Percentiles rank a stretch among this genome's conserved stretches.
phyloP scores from a whole-genome alignment of 2,329 filamentous ascomycete genomes.

The Penicillium glabrum region DNA sequence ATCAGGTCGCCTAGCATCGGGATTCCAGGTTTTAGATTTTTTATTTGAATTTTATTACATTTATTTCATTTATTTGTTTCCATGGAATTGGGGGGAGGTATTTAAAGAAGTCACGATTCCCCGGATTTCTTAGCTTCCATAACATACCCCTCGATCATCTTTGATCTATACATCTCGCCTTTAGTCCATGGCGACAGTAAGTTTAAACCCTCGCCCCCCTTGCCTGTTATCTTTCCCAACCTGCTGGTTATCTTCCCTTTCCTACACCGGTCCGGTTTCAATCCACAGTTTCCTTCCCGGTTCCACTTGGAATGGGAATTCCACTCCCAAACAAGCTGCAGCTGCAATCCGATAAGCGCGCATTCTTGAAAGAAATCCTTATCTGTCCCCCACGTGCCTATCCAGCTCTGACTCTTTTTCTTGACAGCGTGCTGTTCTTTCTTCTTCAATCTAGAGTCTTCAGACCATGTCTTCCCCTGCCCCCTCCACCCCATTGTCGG shows the following conservation, averaged over 20 bases:
- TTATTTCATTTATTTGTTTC: neutral
- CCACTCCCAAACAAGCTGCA: neutral
- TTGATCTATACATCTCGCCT: neutral
- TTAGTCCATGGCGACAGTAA: constrained; percentile 25
- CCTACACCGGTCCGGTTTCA: neutral
- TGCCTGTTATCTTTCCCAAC: constrained; percentile 13
- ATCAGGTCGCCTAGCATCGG: constrained; percentile 22
- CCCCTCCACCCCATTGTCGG: constrained; percentile 27
- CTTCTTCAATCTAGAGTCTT: constrained; percentile 14
- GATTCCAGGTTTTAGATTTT: neutral
- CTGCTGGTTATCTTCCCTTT: neutral
- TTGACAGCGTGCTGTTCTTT: constrained; percentile 16
- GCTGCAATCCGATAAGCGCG: constrained; percentile 13
- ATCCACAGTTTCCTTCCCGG: neutral
- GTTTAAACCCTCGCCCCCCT: constrained; percentile 8
- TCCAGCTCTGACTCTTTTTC: constrained; percentile 5
- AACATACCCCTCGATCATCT: neutral
- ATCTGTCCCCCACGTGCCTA: constrained; percentile 1
- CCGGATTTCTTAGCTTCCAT: constrained; percentile 17
- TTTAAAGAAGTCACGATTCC: constrained; percentile 20
- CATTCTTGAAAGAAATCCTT: constrained; percentile 4
- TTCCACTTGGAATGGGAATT: neutral
- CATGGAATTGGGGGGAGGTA: neutral
- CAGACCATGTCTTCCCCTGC: constrained; percentile 33
- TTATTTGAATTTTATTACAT: neutral